Conservation (phyloP, 2,329 filamentous ascomycete species). For the Onygena corvina region DNA sequence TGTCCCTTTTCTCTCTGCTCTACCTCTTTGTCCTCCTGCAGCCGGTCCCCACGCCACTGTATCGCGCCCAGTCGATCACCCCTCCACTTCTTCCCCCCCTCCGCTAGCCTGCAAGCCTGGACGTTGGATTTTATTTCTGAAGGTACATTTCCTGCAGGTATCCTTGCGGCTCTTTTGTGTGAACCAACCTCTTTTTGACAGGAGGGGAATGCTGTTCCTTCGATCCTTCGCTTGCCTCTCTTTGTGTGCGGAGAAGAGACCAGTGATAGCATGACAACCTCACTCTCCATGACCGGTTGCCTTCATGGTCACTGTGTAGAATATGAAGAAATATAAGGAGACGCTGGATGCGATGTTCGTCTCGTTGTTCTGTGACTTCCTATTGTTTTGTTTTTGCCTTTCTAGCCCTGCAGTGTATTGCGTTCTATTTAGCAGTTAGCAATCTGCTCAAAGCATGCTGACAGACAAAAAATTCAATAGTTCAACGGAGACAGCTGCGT, state of each 20-base stretch:
- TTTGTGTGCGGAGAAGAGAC: neutral
- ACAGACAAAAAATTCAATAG: neutral
- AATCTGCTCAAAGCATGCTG: neutral
- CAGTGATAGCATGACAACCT: neutral
- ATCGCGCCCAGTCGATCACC: neutral
- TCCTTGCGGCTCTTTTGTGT: neutral
- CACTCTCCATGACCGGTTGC: neutral
- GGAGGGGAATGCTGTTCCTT: neutral
- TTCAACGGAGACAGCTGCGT: neutral
- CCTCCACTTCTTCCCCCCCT: neutral
- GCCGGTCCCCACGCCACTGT: slow-evolving; percentile 1
- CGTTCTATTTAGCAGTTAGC: neutral
- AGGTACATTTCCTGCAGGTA: neutral
- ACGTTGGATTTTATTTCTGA: neutral
- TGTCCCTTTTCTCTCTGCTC: neutral
- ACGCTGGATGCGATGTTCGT: neutral
- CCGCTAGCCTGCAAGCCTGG: neutral
- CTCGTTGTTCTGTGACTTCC: neutral
- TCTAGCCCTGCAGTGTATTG: neutral
- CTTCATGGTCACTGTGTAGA: neutral
- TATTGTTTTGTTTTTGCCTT: neutral
- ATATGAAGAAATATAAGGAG: neutral
- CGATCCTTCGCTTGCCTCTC: neutral
- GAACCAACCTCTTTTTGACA: neutral
- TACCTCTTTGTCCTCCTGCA: neutral